Evolutionary conservation across 495 filamentous ascomycete genomes (phyloP).

Genomic region (Amniculicola lignicola): DNA sequence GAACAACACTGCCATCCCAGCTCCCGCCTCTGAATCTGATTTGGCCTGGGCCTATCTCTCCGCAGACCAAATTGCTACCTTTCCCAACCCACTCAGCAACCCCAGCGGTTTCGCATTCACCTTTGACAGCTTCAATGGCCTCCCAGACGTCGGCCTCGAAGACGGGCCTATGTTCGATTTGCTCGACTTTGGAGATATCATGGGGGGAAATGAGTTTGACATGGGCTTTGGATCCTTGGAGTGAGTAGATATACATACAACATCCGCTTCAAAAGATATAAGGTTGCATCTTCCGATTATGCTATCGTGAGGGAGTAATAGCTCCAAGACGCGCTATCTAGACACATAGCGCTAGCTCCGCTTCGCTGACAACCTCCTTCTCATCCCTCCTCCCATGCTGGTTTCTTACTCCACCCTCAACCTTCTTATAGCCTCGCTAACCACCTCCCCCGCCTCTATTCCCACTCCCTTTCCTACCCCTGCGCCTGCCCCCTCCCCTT

Average conservation of each 20-base stretch:
- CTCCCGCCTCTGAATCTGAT: constrained; percentile 1
- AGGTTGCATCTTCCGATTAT: too few species aligned
- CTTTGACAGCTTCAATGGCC: constrained; percentile 1
- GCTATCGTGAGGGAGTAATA: too few species aligned
- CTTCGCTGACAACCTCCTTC: too few species aligned
- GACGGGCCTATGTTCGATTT: constrained; percentile 6
- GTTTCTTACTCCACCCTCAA: not conserved
- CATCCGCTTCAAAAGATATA: too few species aligned
- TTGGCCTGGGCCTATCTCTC: not conserved
- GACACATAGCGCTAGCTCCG: too few species aligned
- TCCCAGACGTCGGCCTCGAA: not conserved
- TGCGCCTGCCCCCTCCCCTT: not conserved
- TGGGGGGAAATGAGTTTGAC: not conserved
- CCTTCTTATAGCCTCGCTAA: not conserved
- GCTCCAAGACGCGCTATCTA: too few species aligned
- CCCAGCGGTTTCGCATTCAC: constrained; percentile 8
- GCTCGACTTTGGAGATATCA: constrained; percentile 8
- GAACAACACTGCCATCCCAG: too few species aligned
- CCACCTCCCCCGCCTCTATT: too few species aligned
- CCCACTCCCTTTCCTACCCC: too few species aligned
- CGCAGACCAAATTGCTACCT: not conserved
- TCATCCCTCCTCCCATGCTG: too few species aligned
- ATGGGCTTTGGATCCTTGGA: not conserved
- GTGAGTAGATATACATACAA: too few species aligned
- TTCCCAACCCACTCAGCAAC: constrained; percentile 4